A percentile compares a stretch with the other conserved stretches of the same genome.
phyloP scores from a whole-genome alignment of 202 grass and related monocot species.

The Setaria viridis region DNA sequence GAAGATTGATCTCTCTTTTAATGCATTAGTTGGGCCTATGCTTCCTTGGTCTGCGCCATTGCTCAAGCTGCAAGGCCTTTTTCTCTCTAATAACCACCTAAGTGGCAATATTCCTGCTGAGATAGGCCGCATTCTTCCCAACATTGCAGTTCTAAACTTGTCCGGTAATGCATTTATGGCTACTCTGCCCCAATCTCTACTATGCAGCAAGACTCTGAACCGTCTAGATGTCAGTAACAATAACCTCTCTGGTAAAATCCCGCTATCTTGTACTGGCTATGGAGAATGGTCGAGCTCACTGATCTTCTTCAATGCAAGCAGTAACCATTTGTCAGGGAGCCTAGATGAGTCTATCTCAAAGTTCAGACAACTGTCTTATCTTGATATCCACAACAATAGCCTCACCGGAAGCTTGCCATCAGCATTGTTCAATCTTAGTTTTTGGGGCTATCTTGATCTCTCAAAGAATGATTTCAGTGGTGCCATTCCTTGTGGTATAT shows the following conservation, averaged over 20 bases:
- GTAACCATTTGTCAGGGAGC: slow-evolving; percentile 68
- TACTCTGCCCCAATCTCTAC: slow-evolving; percentile 60
- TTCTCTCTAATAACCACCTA: slow-evolving; percentile 73
- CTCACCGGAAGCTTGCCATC: slow-evolving; percentile 68
- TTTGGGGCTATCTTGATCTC: slow-evolving; percentile 76
- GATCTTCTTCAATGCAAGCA: slow-evolving; percentile 76
- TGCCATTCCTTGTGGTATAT: slow-evolving; percentile 70
- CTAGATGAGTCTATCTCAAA: slow-evolving; percentile 73
- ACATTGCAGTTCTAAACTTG: slow-evolving; percentile 59
- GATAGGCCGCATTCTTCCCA: slow-evolving; percentile 63
- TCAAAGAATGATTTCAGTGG: slow-evolving; percentile 75
- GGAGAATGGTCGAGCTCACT: slow-evolving; percentile 43
- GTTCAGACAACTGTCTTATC: slow-evolving; percentile 63
- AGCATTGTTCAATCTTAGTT: slow-evolving; percentile 57
- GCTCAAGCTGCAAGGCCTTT: slow-evolving; percentile 66
- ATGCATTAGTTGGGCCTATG: slow-evolving; percentile 66
- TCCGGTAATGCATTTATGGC: slow-evolving; percentile 63
- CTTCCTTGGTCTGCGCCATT: slow-evolving; percentile 50
- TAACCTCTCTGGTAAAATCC: slow-evolving; percentile 65
- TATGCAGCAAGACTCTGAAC: slow-evolving; percentile 59
- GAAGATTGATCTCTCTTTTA: slow-evolving; percentile 69
- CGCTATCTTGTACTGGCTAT: slow-evolving; percentile 43
- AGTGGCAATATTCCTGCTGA: slow-evolving; percentile 66
- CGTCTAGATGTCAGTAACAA: slow-evolving; percentile 78
- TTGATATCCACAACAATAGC: slow-evolving; percentile 84